Evolutionary conservation across 768 basidiomycete species (phyloP), one percentile per base, ranked within the genome.

Genomic region (Candolleomyces eurysporus): DNA sequence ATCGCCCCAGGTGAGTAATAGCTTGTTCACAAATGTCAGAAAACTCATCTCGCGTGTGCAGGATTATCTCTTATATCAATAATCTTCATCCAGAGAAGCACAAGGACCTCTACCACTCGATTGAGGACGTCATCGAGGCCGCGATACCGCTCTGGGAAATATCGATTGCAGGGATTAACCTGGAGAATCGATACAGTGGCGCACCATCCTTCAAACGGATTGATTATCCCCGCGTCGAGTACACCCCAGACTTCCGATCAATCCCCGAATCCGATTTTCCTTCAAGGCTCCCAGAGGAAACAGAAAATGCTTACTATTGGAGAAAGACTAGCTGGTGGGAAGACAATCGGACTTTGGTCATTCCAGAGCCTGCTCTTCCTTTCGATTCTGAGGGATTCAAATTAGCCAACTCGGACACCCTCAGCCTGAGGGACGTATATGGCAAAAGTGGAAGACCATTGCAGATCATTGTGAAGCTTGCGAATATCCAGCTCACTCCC

Each of bases 41-140:
- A 26, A 55, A 8, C 42, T 21, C 21, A 11, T 21, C n/a, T 14
- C n/a, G n/a, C 45, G 5, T 30, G 32, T n/a, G 43, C 52, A 68
- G 69, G 48, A 70, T 72, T 31, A 61, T 64, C 21, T 71, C 71
- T 17, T 79, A 79, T 62, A 77, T 79, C 65, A 78, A 79, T 61
- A 77, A 76, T 46, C 68, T 79, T 5, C 70, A 77, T 57, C 77
- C 75, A 6, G 51, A 64, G 13, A 46, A 64, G 11, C 65, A 66
- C 54, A 22, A 19, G 40, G 51, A 64, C 39, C 67, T 76, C 10
- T 72, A 72, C 63, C 17, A 30, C 46, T 56, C 66, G 36, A 63
- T 76, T 36, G 69, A 73, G 48, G 50, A 70, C 42, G 49, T 73
- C 39, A 68, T 75, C 49, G 60, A 57, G 0, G 46, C 51, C 10